Base-by-base conservation (phyloP, 352 stramenopile genomes). In the Phytopythium chamaehyphon region DNA sequence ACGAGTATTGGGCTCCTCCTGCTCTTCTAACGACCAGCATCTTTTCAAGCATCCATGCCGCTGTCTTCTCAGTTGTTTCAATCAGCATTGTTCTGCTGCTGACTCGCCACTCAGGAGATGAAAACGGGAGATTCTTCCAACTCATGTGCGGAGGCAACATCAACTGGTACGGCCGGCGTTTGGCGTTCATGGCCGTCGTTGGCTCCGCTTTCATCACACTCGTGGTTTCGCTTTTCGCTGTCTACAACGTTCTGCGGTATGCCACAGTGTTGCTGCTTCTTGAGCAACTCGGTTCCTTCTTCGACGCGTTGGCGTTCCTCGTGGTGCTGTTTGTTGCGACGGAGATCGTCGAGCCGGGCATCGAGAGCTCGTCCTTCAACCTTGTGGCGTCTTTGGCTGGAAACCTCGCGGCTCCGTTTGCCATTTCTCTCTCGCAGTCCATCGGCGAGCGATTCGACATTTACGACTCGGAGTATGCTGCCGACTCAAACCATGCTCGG, bases 381-480 rank as follows among this genome's bases (percentile, higher is more conserved):
- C 44, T 83, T 4, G 54, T 90, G n/a, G 61, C 66, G 11, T 79
- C 76, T 11, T 15, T 26, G 16, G 57, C 74, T 22, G 73, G 64
- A 3, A 90, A 90, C 46, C 57, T 83, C 15, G 73, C 66, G 2
- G 56, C 74, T 26, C 72, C 74, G 10, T 74, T 90, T 31, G 61
- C 76, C 4, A 66, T 71, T 36, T 81, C 75, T 40, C 54, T 88
- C 16, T 86, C 80, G 11, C 76, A 88, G 43, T 78, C 71, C 16
- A 69, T 90, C 22, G 76, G 76, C 39, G 61, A 69, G 14, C 71
- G 67, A 47, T 86, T 90, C n/a, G 73, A 87, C 37, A 66, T 74
- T 2, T 87, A 73, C 40, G 67, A 88, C 51, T 66, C 50, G 14
- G 74, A 84, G 28, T 83, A 79, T 51, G 56, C 55, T 14, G 53